Base-by-base conservation (phyloP, 768 basidiomycete genomes). In the Pleurotus tuoliensis region DNA sequence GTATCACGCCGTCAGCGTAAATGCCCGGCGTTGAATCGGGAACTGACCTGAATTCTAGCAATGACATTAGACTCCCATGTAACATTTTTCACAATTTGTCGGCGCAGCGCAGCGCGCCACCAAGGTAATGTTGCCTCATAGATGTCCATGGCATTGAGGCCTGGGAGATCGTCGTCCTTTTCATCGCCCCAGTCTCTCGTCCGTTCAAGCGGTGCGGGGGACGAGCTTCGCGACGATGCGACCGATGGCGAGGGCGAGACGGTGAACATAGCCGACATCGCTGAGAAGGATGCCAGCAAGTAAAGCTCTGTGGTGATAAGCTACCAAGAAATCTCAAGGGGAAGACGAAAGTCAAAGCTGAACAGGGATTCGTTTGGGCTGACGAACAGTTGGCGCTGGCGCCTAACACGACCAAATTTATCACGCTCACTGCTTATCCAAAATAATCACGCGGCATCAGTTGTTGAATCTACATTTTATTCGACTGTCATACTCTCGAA, bases 61-160 rank as follows among this genome's bases (percentile, higher is more conserved):
- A 92, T 73, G 34, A 83, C 61, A 59, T 71, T 61, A 3, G 84
- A 86, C 71, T 93, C 90, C 64, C 73, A 69, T 37, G 76, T 70
- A 18, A 92, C 80, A 39, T 67, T 71, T 56, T 66, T 69, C 40
- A 90, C 74, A 13, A 92, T 70, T 55, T 62, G 66, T 39, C 79
- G 67, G 16, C 91, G 80, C 40, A 89, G 70, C 0, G 71, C 76
- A 22, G 84, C 82, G 59, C 88, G 72, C 90, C 89, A 92, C 67
- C 75, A 69, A 5, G 82, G 78, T 57, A 93, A 66, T 0, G 78
- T 83, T 1, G 77, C 68, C 40, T 86, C 80, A 64, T 92, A 93
- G 8, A 87, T 77, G 60, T 89, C 82, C 24, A 41, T 49, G 12
- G 55, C 34, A 20, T 48, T 49, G 51, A 52, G 51, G 6, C 51